Percentiles rank a stretch among this genome's conserved stretches.
phyloP scores from a whole-genome alignment of 805 yeast genomes.

The Candida sakaeoensis region DNA sequence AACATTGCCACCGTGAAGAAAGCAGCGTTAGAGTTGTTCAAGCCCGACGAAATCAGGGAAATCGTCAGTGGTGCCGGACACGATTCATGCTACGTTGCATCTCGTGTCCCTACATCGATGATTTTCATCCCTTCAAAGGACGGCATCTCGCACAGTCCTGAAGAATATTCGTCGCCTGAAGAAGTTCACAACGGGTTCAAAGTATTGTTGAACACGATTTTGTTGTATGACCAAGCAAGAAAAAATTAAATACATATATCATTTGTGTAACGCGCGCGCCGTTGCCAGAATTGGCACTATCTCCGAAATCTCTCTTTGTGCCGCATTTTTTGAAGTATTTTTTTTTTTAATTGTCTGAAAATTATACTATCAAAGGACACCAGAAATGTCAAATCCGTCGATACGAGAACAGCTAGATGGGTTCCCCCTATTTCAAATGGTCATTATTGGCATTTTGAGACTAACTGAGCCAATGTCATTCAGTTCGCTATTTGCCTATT shows the following conservation, averaged over 20 bases:
- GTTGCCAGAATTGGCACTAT: background rate
- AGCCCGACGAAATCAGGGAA: slow-evolving; percentile 38
- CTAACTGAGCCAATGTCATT: slow-evolving; percentile 63
- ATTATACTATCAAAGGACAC: too few species aligned
- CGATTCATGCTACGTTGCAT: slow-evolving; percentile 60
- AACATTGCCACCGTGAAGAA: slow-evolving; percentile 50
- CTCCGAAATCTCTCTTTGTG: background rate
- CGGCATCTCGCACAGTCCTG: slow-evolving; percentile 66
- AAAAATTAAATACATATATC: slow-evolving; percentile 2
- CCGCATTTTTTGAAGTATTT: background rate
- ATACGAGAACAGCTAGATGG: slow-evolving; percentile 49
- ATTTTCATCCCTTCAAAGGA: slow-evolving; percentile 66
- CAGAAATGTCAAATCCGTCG: background rate
- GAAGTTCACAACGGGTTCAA: slow-evolving; percentile 58
- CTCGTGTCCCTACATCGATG: slow-evolving; percentile 66
- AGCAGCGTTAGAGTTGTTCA: slow-evolving; percentile 49
- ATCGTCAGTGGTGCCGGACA: slow-evolving; percentile 73
- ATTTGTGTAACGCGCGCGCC: background rate
- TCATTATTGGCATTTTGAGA: slow-evolving; percentile 39
- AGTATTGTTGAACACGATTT: slow-evolving; percentile 47
- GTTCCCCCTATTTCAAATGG: slow-evolving; percentile 52
- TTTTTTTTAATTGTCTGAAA: too few species aligned
- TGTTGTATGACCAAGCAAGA: slow-evolving; percentile 27
- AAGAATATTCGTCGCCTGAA: slow-evolving; percentile 62
- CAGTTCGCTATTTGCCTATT: slow-evolving; percentile 61